Percentiles rank a stretch among this genome's conserved stretches.
phyloP scores from a whole-genome alignment of 805 yeast genomes.

The Gaillardinia entomophila region DNA sequence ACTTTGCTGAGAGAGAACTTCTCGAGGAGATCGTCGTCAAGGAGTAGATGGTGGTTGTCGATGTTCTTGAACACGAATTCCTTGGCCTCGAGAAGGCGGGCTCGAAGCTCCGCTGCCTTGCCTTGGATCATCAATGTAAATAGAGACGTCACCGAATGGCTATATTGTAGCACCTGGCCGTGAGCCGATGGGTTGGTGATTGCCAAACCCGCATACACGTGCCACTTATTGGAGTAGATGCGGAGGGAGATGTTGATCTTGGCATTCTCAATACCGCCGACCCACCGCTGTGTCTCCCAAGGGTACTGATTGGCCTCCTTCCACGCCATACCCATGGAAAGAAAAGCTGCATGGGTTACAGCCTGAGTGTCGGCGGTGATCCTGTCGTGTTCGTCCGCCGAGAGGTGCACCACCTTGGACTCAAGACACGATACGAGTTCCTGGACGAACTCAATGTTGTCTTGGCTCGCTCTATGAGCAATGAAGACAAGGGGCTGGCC shows the following conservation, averaged over 20 bases:
- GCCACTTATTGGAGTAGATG: conserved; percentile 93
- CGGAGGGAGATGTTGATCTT: conserved; percentile 89
- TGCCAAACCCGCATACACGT: conserved; percentile 96
- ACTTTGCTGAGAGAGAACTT: conserved; percentile 70
- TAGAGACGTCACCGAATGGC: conserved; percentile 75
- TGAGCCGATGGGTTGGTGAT: conserved; percentile 95
- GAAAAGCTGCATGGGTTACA: conserved; percentile 94
- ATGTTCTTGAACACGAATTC: conserved; percentile 71
- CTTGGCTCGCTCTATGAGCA: conserved; percentile 58
- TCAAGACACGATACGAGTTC: conserved; percentile 63
- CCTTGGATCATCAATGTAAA: conserved; percentile 79
- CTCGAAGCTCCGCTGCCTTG: conserved; percentile 48
- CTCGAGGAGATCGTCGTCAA: conserved; percentile 76
- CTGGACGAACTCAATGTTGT: conserved; percentile 56
- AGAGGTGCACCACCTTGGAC: conserved; percentile 69
- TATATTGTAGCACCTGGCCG: conserved; percentile 82
- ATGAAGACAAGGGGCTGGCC: conserved; percentile 93
- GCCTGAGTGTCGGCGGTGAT: conserved; percentile 99
- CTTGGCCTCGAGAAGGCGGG: conserved; percentile 61
- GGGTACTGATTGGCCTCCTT: conserved; percentile 76
- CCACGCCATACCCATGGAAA: conserved; percentile 98
- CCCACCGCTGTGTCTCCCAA: conserved; percentile 82
- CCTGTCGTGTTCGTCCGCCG: conserved; percentile 86
- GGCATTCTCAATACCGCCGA: conserved; percentile 94
- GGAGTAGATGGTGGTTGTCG: conserved; percentile 48